Evolutionary conservation across 345 rosid species (phyloP).

Genomic region (Cardiospermum halicacabum): DNA sequence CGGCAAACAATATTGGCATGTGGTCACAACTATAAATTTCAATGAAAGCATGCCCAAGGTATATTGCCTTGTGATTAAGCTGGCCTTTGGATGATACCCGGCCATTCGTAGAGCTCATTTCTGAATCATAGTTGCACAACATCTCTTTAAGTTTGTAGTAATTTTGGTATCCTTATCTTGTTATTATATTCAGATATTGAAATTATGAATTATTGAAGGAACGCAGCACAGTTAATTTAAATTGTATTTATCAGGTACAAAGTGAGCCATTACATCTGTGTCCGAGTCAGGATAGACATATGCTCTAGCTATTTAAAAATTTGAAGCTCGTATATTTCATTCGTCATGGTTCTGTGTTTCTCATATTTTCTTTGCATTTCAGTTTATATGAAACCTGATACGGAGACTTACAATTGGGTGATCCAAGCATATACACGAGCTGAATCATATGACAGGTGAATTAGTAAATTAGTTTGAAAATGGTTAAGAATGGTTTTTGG

Average conservation of each 20-base stretch:
- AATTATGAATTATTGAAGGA: not conserved
- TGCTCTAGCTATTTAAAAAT: conserved; percentile 1
- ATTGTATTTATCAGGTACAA: not conserved
- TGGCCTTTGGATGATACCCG: not conserved
- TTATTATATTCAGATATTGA: not conserved
- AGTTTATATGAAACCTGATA: conserved; percentile 90
- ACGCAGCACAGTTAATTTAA: not conserved
- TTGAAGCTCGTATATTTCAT: not conserved
- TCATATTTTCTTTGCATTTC: conserved; percentile 25
- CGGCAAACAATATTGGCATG: not conserved
- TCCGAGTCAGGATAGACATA: not conserved
- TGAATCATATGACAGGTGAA: conserved; percentile 91
- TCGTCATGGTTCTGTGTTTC: conserved; percentile 5
- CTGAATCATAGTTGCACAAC: not conserved
- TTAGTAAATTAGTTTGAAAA: not conserved
- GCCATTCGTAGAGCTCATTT: not conserved
- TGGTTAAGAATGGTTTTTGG: not conserved
- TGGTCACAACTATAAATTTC: not conserved
- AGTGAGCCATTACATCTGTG: not conserved
- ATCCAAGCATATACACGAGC: conserved; percentile 97
- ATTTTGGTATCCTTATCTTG: not conserved
- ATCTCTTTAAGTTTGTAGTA: not conserved
- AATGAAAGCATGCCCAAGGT: not conserved
- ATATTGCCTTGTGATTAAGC: not conserved
- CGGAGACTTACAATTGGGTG: conserved; percentile 96